phyloP scores from a whole-genome alignment of 441 rosid genomes.

The Euphorbia schlechtendalii region DNA sequence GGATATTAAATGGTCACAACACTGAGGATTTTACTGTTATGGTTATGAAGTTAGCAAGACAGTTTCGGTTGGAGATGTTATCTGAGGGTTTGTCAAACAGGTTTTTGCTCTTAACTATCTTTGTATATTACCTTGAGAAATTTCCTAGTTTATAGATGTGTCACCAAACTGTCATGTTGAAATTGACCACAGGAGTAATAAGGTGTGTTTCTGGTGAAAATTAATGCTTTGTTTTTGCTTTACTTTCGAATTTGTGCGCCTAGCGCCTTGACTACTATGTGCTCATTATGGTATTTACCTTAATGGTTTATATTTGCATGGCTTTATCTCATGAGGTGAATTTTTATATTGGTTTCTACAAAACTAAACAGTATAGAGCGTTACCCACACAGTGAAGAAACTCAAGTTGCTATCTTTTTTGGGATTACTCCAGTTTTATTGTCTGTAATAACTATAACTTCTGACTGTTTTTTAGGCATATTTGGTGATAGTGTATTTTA shows the following conservation, averaged over 20 bases:
- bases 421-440: neutral
- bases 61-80: conserved; percentile 8
- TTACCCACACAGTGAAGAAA: neutral
- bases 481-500: too few species aligned
- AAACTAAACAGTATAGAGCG: neutral
- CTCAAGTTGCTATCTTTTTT: neutral
- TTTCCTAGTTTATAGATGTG: conserved; percentile 17
- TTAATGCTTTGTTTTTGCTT: conserved; percentile 9
- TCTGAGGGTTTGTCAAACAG: conserved; percentile 13
- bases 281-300: neutral
- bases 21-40: conserved; percentile 30
- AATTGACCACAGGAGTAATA: conserved; percentile 14
- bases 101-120: conserved; percentile 9
- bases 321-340: neutral
- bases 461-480: too few species aligned
- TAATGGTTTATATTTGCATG: neutral
- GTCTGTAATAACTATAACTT: neutral
- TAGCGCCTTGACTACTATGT: neutral
- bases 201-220: conserved; percentile 11
- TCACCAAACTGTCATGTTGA: conserved; percentile 5
- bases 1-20: conserved; percentile 91
- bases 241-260: conserved; percentile 1
- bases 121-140: conserved; percentile 20
- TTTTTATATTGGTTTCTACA: neutral
- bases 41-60: neutral